Conservation (phyloP, 2,329 filamentous ascomycete genomes). For the Neoascochyta sp. region DNA sequence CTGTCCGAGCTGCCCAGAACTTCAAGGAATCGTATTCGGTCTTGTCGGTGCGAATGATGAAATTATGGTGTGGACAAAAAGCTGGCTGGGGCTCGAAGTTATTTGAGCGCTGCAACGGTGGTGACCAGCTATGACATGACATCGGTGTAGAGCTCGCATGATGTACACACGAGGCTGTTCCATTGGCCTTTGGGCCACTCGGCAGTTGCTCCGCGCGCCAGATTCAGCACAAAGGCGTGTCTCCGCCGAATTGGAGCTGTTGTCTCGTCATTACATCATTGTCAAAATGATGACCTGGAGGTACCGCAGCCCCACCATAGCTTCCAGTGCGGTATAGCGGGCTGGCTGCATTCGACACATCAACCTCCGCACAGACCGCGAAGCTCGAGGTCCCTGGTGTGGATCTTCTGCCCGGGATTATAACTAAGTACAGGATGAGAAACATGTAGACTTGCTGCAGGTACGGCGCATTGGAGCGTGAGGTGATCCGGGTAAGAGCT, state of each 20-base stretch:
- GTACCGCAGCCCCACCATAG: too few relatives aligned
- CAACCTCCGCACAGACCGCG: too few relatives aligned
- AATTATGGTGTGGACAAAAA: constrained; percentile 1
- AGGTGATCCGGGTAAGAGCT: too few relatives aligned
- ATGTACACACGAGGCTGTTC: constrained; percentile 7
- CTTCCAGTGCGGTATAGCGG: too few relatives aligned
- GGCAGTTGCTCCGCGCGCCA: constrained; percentile 9
- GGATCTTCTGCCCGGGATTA: too few relatives aligned
- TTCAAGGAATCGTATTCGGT: constrained; percentile 1
- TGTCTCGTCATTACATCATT: too few relatives aligned
- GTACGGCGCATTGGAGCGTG: too few relatives aligned
- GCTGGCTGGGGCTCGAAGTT: constrained; percentile 8
- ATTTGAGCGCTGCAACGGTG: constrained; percentile 5
- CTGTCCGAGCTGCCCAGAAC: constrained; percentile 1
- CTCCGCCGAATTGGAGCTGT: constrained; percentile 13
- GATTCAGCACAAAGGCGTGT: constrained; percentile 19
- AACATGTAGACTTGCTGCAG: too few relatives aligned
- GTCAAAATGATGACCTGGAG: too few relatives aligned
- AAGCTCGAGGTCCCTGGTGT: too few relatives aligned
- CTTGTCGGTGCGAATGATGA: constrained; percentile 3
- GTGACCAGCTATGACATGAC: constrained; percentile 3
- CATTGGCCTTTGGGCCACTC: constrained; percentile 10
- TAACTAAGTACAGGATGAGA: too few relatives aligned
- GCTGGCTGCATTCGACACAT: too few relatives aligned
- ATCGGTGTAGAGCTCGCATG: constrained; percentile 14